Base-by-base conservation (phyloP, 352 stramenopile genomes). In the Globisporangium uncinulatum region DNA sequence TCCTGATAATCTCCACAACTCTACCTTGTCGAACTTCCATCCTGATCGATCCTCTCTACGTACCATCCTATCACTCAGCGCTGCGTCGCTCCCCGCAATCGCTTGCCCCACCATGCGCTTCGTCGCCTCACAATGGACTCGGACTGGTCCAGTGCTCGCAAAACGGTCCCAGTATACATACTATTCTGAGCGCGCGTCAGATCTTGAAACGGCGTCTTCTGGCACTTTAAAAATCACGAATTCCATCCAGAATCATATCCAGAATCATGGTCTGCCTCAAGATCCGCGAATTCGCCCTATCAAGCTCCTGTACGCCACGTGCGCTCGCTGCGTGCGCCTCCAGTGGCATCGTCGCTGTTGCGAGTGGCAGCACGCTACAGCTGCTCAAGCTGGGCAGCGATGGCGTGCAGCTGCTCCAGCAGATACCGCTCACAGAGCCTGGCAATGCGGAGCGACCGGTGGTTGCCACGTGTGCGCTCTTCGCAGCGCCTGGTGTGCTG, bases 401-500 rank as follows among this genome's bases (percentile, higher is more conserved):
- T 10, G 43, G 9, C 8, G 7, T n/a, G 19, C 15, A 13, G n/a
- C 11, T n/a, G 8, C 21, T 36, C 19, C 32, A 42, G 10, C 20
- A 9, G 19, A n/a, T 48, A 11, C n/a, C 43, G 43, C 43, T 48
- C 19, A 39, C 34, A 13, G 19, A 48, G 19, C 43, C 20, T 20
- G 43, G 21, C 43, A 14, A 14, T 20, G n/a, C 36, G 34, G 34
- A 62, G 41, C 6, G 56, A 31, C 13, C 14, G 6, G 51, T 48
- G 39, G 8, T 58, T 31, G 68, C 53, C 21, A 84, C 74, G 2
- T 74, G 76, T 61, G 59, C 84, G 6, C 39, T 37, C 21, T 86
- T 87, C 43, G 65, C 67, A 9, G 57, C 73, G 15, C 51, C 67
- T 1, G 68, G 71, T 9, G 66, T 86, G 36, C 53, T 89, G 37